A percentile compares a stretch with the other conserved stretches of the same genome.
These are phyloP conservation scores for Epichloe festucae DNA, from an alignment of 2,329 filamentous ascomycete species.

Conservation along the genomic window DNA sequence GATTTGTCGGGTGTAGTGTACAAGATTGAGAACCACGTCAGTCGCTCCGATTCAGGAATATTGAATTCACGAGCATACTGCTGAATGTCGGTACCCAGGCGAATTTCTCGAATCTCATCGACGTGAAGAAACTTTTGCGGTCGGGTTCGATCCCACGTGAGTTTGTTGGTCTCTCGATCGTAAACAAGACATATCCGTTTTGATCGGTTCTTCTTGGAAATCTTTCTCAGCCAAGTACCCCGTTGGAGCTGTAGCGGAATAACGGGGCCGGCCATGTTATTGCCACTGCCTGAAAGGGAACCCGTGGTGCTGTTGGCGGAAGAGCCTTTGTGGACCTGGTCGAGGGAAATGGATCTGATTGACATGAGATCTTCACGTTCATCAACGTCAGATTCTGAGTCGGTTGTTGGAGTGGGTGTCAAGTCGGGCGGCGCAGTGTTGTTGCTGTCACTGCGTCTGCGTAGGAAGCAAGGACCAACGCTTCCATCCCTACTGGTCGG, in stretches of 20 bases:
- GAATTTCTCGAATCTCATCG: slow-evolving; percentile 87
- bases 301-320: slow-evolving; percentile 34
- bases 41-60: slow-evolving; percentile 52
- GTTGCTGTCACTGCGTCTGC: slow-evolving; percentile 81
- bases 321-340: slow-evolving; percentile 32
- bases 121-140: slow-evolving; percentile 81
- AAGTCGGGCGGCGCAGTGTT: slow-evolving; percentile 48
- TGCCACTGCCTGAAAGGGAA: slow-evolving; percentile 31
- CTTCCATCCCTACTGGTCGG: slow-evolving; percentile 74
- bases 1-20: slow-evolving; percentile 69
- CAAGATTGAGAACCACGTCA: slow-evolving; percentile 78
- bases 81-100: slow-evolving; percentile 68
- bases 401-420: slow-evolving; percentile 23
- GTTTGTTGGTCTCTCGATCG: slow-evolving; percentile 71
- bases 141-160: slow-evolving; percentile 72
- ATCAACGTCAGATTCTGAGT: slow-evolving; percentile 46
- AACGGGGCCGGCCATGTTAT: slow-evolving; percentile 50
- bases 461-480: slow-evolving; percentile 76
- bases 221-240: slow-evolving; percentile 67
- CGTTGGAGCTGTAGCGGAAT: slow-evolving; percentile 65
- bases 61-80: slow-evolving; percentile 82
- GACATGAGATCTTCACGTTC: slow-evolving; percentile 31
- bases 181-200: slow-evolving; percentile 62
- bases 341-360: slow-evolving; percentile 26
- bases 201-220: slow-evolving; percentile 68